A percentile compares a stretch with the other conserved stretches of the same genome.
These are phyloP conservation scores for Penicillium olsonii DNA, from an alignment of 2,329 filamentous ascomycete genomes.

Conservation along the genomic window DNA sequence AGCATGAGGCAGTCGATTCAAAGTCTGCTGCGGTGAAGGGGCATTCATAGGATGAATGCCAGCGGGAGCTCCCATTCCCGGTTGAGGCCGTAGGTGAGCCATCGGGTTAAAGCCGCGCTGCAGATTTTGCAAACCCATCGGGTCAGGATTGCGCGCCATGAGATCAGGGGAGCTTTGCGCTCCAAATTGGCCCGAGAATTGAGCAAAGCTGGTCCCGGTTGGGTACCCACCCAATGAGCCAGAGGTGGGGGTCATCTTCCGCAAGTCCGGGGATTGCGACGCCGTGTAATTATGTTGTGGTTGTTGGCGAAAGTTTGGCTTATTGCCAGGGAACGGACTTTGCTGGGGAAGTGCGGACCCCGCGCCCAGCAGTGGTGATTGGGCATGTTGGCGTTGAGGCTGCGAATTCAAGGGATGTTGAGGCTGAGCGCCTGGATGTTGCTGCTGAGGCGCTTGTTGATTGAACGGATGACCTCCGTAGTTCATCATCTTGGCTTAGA, in stretches of 20 bases:
- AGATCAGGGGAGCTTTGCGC: conserved; percentile 32
- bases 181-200: conserved; percentile 31
- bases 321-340: conserved; percentile 29
- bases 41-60: conserved; percentile 32
- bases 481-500: conserved; percentile 35
- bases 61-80: conserved; percentile 29
- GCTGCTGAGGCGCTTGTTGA: conserved; percentile 27
- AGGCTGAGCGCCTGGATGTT: conserved; percentile 20
- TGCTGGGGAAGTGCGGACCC: conserved; percentile 28
- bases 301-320: conserved; percentile 29
- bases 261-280: conserved; percentile 33
- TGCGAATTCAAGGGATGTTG: conserved; percentile 22
- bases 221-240: conserved; percentile 33
- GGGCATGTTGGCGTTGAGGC: conserved; percentile 30
- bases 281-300: conserved; percentile 27
- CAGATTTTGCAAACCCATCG: conserved; percentile 31
- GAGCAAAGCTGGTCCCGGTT: conserved; percentile 28
- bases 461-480: conserved; percentile 36
- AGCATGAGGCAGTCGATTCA: conserved; percentile 31
- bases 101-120: conserved; percentile 35
- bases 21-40: conserved; percentile 34
- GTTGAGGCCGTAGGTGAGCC: conserved; percentile 30
- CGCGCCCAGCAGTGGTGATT: conserved; percentile 32
- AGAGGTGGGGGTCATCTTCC: conserved; percentile 36
- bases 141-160: conserved; percentile 30